Conservation (phyloP, 495 filamentous ascomycete species). For the Aspergillus biplanus region DNA sequence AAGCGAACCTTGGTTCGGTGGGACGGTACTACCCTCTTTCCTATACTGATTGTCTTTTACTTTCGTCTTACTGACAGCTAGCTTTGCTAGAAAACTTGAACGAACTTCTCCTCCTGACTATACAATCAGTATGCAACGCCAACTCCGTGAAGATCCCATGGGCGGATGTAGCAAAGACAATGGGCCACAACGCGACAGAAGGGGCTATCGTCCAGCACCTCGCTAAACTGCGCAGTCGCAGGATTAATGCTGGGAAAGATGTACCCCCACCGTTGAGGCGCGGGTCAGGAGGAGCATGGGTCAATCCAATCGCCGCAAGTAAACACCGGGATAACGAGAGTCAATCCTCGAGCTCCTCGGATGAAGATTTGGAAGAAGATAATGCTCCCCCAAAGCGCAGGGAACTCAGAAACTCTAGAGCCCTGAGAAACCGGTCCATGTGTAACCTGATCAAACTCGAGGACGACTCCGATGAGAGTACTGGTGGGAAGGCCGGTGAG, state of each 20-base stretch:
- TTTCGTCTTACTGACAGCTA: neutral
- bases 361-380: neutral
- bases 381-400: neutral
- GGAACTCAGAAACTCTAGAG: neutral
- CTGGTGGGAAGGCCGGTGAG: conserved; percentile 8
- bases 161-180: conserved; percentile 36
- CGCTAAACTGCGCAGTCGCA: conserved; percentile 45
- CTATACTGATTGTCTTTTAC: neutral
- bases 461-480: conserved; percentile 16
- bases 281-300: conserved; percentile 23
- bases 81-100: conserved; percentile 40
- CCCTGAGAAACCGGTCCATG: neutral
- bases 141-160: conserved; percentile 45
- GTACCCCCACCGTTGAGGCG: conserved; percentile 45
- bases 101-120: conserved; percentile 43
- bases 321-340: neutral
- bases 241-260: conserved; percentile 31
- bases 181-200: conserved; percentile 42
- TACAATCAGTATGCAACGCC: conserved; percentile 48
- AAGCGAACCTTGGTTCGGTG: conserved; percentile 50
- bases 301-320: conserved; percentile 17
- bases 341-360: neutral
- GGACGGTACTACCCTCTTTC: conserved; percentile 40
- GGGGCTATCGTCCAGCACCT: conserved; percentile 55
- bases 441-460: neutral